Base-by-base conservation (phyloP, 2,329 filamentous ascomycete species). In the Xylariaceae sp. region DNA sequence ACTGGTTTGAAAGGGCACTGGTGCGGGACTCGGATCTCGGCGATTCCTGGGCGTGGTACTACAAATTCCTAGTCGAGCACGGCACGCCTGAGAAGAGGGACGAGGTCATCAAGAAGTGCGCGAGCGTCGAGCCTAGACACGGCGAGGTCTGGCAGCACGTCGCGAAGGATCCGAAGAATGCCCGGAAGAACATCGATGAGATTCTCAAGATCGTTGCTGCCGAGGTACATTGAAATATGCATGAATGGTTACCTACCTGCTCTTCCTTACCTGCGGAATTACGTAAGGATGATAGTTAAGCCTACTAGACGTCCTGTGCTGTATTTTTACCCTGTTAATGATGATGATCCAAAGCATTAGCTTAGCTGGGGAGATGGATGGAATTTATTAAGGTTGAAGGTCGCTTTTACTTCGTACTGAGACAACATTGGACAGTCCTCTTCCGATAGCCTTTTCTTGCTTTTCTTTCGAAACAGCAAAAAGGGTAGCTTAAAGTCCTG, bases 21-120 rank as follows among this genome's bases (percentile, higher is more conserved):
- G 82, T 96, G 51, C 79, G 95, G 11, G 92, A 99, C 69, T 86
- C 88, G 31, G 93, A 98, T 73, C 78, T 87, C 47, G 95, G 95
- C 47, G 96, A 99, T 77, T 90, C 87, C 9, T 99, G 96, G 96
- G 94, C 92, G 17, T 99, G 94, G 94, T 99, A 97, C 75, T 95
- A 92, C 75, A 93, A 94, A 74, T 99, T 98, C 73, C 71, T 98
- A 63, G 73, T 87, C 65, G 91, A 97, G 79, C 93, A 99, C 76
- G 96, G 95, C 8, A 97, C 92, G 4, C 88, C 92, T 63, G 94
- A 96, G 79, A 99, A 98, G 87, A 83, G 89, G 69, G 84, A 81
- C 26, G 95, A 98, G 71, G 89, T 97, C 28, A 74, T 96, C 5
- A 81, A 80, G 55, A 96, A 96, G 77, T 93, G 91, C 66, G 81